Conservation (phyloP, 257 asterid genomes). For the Solanum peruvianum region DNA sequence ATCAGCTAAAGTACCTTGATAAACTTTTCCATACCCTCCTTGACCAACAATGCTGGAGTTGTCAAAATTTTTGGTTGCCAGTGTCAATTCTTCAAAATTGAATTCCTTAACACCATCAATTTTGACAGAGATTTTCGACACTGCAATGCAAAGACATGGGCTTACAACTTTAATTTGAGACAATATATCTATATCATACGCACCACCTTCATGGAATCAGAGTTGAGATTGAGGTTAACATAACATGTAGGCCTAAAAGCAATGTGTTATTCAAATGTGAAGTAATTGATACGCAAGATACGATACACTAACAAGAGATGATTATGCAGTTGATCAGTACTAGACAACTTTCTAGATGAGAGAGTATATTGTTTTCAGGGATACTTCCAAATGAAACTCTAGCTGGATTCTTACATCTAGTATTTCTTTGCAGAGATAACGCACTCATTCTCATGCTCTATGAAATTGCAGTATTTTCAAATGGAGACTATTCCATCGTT, state of each 20-base stretch:
- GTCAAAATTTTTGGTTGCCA: conserved; percentile 52
- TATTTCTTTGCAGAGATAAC: not conserved
- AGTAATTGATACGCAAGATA: not conserved
- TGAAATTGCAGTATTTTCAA: not conserved
- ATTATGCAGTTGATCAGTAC: not conserved
- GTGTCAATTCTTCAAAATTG: conserved; percentile 50
- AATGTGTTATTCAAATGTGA: not conserved
- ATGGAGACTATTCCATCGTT: not conserved
- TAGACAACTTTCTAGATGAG: not conserved
- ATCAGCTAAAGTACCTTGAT: conserved; percentile 72
- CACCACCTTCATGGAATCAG: not conserved
- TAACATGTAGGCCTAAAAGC: not conserved
- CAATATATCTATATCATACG: not conserved
- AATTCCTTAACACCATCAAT: conserved; percentile 83
- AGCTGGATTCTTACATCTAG: not conserved
- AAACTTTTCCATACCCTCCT: conserved; percentile 97
- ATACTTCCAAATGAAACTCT: not conserved
- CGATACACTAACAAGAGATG: not conserved
- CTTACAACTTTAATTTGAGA: not conserved
- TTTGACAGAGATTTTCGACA: conserved; percentile 56
- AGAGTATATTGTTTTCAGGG: not conserved
- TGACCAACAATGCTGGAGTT: conserved; percentile 59
- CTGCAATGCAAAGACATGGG: conserved; percentile 30
- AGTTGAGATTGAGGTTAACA: not conserved
- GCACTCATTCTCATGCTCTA: not conserved